Conservation (phyloP, 371 early-diverging fungal genomes). For the Dichotomocladium elegans region DNA sequence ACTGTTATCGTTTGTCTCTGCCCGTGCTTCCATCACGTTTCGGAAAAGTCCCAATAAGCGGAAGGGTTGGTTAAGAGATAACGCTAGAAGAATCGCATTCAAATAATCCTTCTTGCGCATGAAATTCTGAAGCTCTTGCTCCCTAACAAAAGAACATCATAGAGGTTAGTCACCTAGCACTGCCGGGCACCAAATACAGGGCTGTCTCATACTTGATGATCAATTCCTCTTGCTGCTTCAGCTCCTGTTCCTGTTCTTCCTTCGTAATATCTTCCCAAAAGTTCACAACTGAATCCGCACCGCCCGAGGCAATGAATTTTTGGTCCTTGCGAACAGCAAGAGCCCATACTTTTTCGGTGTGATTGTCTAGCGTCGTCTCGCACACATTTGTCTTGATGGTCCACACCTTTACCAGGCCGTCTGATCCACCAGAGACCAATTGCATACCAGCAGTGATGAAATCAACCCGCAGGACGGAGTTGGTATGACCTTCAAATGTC, state of each 20-base stretch:
- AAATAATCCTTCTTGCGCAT: conserved; percentile 85
- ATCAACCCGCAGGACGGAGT: conserved; percentile 81
- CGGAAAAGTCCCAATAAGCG: conserved; percentile 73
- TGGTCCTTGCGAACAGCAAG: conserved; percentile 75
- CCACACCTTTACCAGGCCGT: conserved; percentile 95
- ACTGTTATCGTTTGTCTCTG: conserved; percentile 43
- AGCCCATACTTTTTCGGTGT: conserved; percentile 94
- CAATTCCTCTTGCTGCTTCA: conserved; percentile 63
- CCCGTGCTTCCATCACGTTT: conserved; percentile 55
- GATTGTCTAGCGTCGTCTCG: conserved; percentile 85
- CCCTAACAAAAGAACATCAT: conserved; percentile 48
- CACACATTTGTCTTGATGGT: conserved; percentile 88
- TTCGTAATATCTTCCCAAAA: conserved; percentile 91
- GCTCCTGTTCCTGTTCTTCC: conserved; percentile 71
- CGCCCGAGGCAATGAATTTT: conserved; percentile 77
- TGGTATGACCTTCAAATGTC: conserved; percentile 96
- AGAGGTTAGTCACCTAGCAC: neutral
- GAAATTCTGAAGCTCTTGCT: conserved; percentile 87
- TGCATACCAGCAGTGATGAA: conserved; percentile 89
- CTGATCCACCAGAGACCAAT: conserved; percentile 82
- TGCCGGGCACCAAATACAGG: neutral
- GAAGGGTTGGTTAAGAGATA: conserved; percentile 88
- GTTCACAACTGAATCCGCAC: conserved; percentile 86
- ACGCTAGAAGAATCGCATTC: conserved; percentile 87
- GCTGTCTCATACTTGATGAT: conserved; percentile 53